Conservation (phyloP, 345 rosid species). For the Pistacia atlantica region DNA sequence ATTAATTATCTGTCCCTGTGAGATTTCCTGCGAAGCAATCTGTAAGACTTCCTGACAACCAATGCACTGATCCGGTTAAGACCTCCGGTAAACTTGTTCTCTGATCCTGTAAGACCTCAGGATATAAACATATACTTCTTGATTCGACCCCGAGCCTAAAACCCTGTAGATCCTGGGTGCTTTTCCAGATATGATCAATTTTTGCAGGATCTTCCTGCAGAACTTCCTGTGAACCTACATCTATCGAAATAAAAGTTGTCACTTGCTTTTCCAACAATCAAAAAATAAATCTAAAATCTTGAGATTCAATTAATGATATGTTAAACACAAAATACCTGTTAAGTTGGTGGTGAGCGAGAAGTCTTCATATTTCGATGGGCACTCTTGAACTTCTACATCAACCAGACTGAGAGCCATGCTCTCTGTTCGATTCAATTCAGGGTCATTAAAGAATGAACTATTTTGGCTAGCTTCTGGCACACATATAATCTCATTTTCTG, state of each 20-base stretch:
- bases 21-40: not conserved
- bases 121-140: not conserved
- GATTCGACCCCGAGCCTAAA: not conserved
- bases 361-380: slow-evolving; percentile 2
- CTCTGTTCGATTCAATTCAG: not conserved
- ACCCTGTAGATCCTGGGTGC: no score
- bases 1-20: not conserved
- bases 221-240: not conserved
- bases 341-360: not conserved
- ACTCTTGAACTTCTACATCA: not conserved
- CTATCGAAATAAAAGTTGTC: not conserved
- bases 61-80: no score
- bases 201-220: not conserved
- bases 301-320: not conserved
- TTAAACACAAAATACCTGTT: slow-evolving; percentile 5
- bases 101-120: not conserved
- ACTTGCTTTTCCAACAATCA: not conserved
- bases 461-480: not conserved
- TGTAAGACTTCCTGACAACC: not conserved
- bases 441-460: not conserved
- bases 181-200: no score
- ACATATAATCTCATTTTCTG: not conserved
- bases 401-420: not conserved
- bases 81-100: no score
- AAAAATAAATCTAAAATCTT: not conserved